A percentile compares a stretch with the other conserved stretches of the same genome.
Evolutionary conservation across 2,329 filamentous ascomycete species (phyloP).

Genomic region (Sporothrix luriei): DNA sequence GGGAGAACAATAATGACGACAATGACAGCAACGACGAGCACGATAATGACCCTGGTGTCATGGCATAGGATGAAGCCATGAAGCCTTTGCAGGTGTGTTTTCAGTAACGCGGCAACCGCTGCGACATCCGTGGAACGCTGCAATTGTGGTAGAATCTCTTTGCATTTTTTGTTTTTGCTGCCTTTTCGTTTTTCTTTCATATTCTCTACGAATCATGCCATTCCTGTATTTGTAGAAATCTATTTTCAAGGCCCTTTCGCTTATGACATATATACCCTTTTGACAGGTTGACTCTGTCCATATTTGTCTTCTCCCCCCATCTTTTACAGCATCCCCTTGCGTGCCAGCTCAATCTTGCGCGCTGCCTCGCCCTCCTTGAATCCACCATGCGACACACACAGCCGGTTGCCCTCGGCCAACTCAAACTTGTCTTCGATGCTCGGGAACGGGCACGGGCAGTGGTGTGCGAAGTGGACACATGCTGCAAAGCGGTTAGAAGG

Average conservation of each 20-base stretch:
- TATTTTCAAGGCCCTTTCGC: neutral
- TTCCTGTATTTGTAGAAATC: neutral
- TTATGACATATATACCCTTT: neutral
- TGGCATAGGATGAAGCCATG: neutral
- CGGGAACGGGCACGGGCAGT: constrained; percentile 89
- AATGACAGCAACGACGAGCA: neutral
- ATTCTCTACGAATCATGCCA: too few species aligned
- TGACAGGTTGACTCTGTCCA: neutral
- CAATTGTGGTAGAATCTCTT: neutral
- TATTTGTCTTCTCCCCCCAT: neutral
- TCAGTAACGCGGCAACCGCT: too few species aligned
- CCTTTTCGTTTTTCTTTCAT: neutral
- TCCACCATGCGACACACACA: constrained; percentile 75
- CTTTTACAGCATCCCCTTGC: constrained; percentile 70
- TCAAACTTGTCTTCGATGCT: constrained; percentile 77
- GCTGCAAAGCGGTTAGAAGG: constrained; percentile 46
- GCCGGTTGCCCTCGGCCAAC: constrained; percentile 67
- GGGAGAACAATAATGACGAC: neutral
- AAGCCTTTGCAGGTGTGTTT: too few species aligned
- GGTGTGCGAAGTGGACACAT: constrained; percentile 94
- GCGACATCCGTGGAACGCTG: too few species aligned
- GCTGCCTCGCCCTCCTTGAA: constrained; percentile 71
- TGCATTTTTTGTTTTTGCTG: neutral
- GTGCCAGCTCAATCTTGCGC: constrained; percentile 75
- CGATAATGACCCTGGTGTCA: neutral